Evolutionary conservation across 345 rosid species (phyloP).

Genomic region (Gossypium sturtianum): DNA sequence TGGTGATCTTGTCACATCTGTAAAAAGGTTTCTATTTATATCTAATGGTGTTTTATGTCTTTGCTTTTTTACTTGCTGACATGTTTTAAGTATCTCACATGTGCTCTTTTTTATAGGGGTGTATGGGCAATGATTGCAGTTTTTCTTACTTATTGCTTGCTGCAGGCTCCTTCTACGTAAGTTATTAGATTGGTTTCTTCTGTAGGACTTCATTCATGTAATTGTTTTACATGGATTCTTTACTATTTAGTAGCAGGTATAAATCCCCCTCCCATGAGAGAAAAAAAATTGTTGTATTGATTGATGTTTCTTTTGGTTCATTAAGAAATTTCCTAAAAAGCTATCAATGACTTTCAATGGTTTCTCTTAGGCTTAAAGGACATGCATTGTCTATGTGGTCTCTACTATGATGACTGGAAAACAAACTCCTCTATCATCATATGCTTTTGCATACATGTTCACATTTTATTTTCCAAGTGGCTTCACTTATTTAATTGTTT

Average conservation of each 20-base stretch:
- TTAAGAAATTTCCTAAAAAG: too few relatives aligned
- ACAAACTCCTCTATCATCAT: neutral
- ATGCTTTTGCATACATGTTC: neutral
- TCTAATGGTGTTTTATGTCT: neutral
- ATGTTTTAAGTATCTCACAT: slow-evolving; percentile 14
- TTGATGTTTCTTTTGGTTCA: too few relatives aligned
- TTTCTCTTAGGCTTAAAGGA: slow-evolving; percentile 2
- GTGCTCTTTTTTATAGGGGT: slow-evolving; percentile 57
- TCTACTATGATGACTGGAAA: neutral
- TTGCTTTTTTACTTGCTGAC: neutral
- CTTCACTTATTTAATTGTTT: neutral
- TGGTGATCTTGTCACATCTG: slow-evolving; percentile 77
- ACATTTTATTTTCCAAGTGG: neutral
- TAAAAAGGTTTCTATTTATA: slow-evolving; percentile 60
- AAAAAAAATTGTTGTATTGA: too few relatives aligned
- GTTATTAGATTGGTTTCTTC: slow-evolving; percentile 13
- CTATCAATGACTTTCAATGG: neutral
- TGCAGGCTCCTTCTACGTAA: slow-evolving; percentile 99
- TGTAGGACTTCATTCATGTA: neutral
- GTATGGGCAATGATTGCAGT: slow-evolving; percentile 98
- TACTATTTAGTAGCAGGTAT: neutral
- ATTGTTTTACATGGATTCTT: neutral
- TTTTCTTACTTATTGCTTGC: slow-evolving; percentile 92
- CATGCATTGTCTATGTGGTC: neutral
- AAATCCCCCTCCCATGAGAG: too few relatives aligned